phyloP scores from a whole-genome alignment of 2,329 filamentous ascomycete species.

The Cladophialophora exuberans region DNA sequence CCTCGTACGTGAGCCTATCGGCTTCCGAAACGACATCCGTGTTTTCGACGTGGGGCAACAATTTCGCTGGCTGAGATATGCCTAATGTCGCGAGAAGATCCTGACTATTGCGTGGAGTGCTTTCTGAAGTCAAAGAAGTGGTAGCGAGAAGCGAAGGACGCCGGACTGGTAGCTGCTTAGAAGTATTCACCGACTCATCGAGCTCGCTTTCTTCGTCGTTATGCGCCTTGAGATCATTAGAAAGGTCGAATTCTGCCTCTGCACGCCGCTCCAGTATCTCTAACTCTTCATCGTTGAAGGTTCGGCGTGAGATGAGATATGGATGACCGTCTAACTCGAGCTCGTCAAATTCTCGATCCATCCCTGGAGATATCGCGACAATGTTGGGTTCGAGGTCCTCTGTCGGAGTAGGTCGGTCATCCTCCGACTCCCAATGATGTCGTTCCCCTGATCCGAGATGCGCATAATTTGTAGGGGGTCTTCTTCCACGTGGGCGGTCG shows the following conservation, averaged over 20 bases:
- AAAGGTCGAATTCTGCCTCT: not conserved
- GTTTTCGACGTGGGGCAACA: not conserved
- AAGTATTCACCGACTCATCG: not conserved
- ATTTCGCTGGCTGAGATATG: not conserved
- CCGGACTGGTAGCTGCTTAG: not conserved
- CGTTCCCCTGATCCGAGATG: conserved; percentile 27
- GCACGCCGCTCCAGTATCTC: conserved; percentile 22
- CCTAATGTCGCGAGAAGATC: conserved; percentile 13
- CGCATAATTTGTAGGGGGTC: conserved; percentile 26
- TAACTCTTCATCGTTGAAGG: conserved; percentile 30
- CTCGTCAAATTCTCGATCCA: conserved; percentile 30
- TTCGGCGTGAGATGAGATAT: conserved; percentile 26
- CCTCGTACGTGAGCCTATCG: not conserved
- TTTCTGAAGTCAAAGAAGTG: conserved; percentile 25
- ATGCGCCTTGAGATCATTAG: not conserved
- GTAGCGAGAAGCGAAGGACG: conserved; percentile 20
- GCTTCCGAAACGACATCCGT: not conserved
- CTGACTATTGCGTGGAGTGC: conserved; percentile 31
- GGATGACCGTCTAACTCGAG: conserved; percentile 31
- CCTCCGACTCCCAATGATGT: conserved; percentile 22
- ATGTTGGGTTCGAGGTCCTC: conserved; percentile 32
- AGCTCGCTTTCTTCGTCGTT: not conserved
- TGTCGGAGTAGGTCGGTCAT: conserved; percentile 9
- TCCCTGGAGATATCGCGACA: conserved; percentile 26
- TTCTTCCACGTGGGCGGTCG: conserved; percentile 30